phyloP scores from a whole-genome alignment of 108 stramenopile genomes.

The Fragilariopsis cylindrus region DNA sequence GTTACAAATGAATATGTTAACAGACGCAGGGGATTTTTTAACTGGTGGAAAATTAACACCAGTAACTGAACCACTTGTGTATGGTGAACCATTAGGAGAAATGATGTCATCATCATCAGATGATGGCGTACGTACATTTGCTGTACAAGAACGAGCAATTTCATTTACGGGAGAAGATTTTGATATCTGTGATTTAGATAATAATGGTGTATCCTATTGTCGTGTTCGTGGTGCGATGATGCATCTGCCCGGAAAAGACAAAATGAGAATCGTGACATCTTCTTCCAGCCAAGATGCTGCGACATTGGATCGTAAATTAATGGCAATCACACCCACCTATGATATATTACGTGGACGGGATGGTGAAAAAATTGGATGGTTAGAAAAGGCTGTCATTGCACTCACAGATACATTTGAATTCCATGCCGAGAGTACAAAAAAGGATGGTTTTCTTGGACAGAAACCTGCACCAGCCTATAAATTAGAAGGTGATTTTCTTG shows the following conservation, averaged over 20 bases:
- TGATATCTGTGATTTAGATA: slow-evolving; percentile 53
- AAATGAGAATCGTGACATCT: slow-evolving; percentile 63
- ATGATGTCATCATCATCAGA: neutral
- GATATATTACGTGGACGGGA: slow-evolving; percentile 54
- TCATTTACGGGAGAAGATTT: slow-evolving; percentile 83
- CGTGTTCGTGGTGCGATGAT: slow-evolving; percentile 77
- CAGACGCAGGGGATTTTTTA: slow-evolving; percentile 50
- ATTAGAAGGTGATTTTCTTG: slow-evolving; percentile 75
- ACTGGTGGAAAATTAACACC: slow-evolving; percentile 49
- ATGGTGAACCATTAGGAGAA: slow-evolving; percentile 45
- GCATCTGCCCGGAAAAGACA: slow-evolving; percentile 79
- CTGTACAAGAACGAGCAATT: slow-evolving; percentile 50
- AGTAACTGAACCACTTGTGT: slow-evolving; percentile 38
- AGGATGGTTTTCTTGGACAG: no score
- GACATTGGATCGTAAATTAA: slow-evolving; percentile 62
- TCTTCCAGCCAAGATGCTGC: slow-evolving; percentile 27
- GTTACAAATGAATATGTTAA: slow-evolving; percentile 20
- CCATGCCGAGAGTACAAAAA: slow-evolving; percentile 48
- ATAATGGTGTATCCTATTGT: slow-evolving; percentile 28
- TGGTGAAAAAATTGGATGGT: slow-evolving; percentile 77
- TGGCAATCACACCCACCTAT: slow-evolving; percentile 68
- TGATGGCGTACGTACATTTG: slow-evolving; percentile 16
- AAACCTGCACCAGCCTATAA: slow-evolving; percentile 64
- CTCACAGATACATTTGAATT: slow-evolving; percentile 79
- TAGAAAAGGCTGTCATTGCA: slow-evolving; percentile 64